Base-by-base conservation (phyloP, 2,329 filamentous ascomycete species). In the Beauveria sp. region DNA sequence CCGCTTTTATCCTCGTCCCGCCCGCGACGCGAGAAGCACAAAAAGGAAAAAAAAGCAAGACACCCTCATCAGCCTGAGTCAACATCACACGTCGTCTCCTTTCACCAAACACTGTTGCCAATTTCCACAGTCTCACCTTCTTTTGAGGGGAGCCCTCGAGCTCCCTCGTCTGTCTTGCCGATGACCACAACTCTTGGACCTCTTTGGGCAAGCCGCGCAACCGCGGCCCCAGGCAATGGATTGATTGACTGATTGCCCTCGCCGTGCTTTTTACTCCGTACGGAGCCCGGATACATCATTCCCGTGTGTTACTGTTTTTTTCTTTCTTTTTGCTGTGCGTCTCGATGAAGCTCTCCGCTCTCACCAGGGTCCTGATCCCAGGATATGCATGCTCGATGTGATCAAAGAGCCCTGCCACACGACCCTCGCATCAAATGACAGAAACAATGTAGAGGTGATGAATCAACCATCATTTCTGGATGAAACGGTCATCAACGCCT, bases 61-160 rank as follows among this genome's bases (percentile, higher is more conserved):
- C 55, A 58, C 47, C 24, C 30, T 51, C 22, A 54, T 60, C 43
- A 47, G n/a, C 24, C 51, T 54, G 58, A 60, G 58, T 60, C 58
- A 60, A 60, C 46, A 47, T 47, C 22, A n/a, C 41, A 20, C 46
- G 26, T 46, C 22, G 41, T 24, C 24, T 20, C 40, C 37, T 5
- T 18, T 58, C n/a, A 41, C 30, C 22, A 26, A 34, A 43, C 47
- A 44, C 46, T 47, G 47, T 37, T 54, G 58, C 50, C 50, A 60
- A 60, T 60, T 60, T 60, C 58, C 58, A 55, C 58, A 37, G 58
- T 60, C 58, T 60, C 58, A 60, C 40, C n/a, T n/a, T 41, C 24
- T 52, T n/a, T 40, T 22, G 34, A n/a, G 12, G 22, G 24, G 51
- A 28, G 50, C 30, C 51, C 52, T 26, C 34, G 34, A 37, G 34